These are phyloP conservation scores for Paecilomyces sp. DNA, from an alignment of 2,329 filamentous ascomycete species.

Conservation along the genomic window DNA sequence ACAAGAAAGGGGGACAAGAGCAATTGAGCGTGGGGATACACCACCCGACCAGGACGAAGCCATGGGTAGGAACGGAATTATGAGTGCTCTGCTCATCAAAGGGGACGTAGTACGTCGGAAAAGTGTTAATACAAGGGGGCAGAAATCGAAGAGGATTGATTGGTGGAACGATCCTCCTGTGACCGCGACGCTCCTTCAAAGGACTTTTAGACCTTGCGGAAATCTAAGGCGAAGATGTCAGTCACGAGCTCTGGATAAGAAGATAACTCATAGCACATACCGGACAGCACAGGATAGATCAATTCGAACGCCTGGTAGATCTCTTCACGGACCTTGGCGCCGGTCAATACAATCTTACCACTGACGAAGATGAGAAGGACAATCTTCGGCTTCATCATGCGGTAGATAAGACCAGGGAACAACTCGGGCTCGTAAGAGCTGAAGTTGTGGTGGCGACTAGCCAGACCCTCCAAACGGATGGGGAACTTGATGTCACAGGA, in stretches of 20 bases:
- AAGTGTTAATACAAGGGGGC: slow-evolving; percentile 22
- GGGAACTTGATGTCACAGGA: slow-evolving; percentile 99
- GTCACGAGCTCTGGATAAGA: slow-evolving; percentile 7
- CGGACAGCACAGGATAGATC: slow-evolving; percentile 92
- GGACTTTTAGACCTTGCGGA: slow-evolving; percentile 51
- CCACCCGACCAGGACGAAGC: not conserved
- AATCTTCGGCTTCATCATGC: slow-evolving; percentile 99
- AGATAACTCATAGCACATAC: slow-evolving; percentile 40
- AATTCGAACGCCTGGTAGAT: slow-evolving; percentile 96
- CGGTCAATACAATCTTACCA: slow-evolving; percentile 96
- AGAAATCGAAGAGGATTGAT: slow-evolving; percentile 1
- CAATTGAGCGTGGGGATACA: slow-evolving; percentile 6
- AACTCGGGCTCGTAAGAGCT: slow-evolving; percentile 97
- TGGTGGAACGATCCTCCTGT: slow-evolving; percentile 12
- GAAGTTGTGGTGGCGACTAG: slow-evolving; percentile 97
- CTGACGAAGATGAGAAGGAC: slow-evolving; percentile 96
- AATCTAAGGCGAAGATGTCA: slow-evolving; percentile 40
- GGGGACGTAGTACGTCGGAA: slow-evolving; percentile 7
- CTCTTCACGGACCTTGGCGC: slow-evolving; percentile 95
- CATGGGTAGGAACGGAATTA: slow-evolving; percentile 1
- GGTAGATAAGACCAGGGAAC: slow-evolving; percentile 98
- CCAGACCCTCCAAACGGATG: slow-evolving; percentile 90
- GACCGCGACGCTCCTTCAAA: slow-evolving; percentile 3
- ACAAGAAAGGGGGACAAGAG: slow-evolving; percentile 9
- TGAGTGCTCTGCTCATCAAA: slow-evolving; percentile 7